Evolutionary conservation across 2,329 filamentous ascomycete species (phyloP), one percentile per base, ranked within the genome.

Genomic region (Fusarium illudens): DNA sequence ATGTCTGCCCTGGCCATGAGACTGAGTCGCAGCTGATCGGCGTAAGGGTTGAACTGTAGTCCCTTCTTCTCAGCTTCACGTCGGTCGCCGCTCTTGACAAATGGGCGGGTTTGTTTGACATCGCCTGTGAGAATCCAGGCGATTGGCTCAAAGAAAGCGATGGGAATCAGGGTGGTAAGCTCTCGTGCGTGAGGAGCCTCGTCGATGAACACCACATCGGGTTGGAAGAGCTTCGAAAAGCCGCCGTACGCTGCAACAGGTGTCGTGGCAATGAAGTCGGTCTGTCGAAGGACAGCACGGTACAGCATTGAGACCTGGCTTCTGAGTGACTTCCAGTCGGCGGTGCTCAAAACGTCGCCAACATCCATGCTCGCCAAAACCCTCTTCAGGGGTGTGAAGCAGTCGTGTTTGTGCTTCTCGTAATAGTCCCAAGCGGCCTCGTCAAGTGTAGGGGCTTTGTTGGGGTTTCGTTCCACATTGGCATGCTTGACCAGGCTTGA

Each of bases 161-260:
- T 72, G 0, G 82, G 76, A 2, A 84, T 83, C 17, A 84, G 67
- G 0, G 79, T 80, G 0, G 82, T 83, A 0, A 84, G 71, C 65
- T 84, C 83, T 15, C 82, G 73, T 0, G 81, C 81, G 44, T 84
- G 82, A 0, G 82, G 80, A 0, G 81, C 80, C 76, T 96, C 93
- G 42, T 94, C 93, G 66, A 96, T 92, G 74, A 97, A 94, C 1
- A 96, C 88, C 67, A 97, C 89, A 71, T 96, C 92, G 0, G 93
- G 92, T 67, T 91, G 90, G 30, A 94, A 93, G 7, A 93, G 73
- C 3, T 73, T 76, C 0, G 75, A 68, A 32, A 84, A 81, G 0
- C 72, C 67, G 0, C 77, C 77, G 4, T 75, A 78, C 0, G 80
- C 79, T 4, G 82, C 81, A 1, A 83, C 82, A 0, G 83, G 82